phyloP scores from a whole-genome alignment of 2,329 filamentous ascomycete genomes.

The Plectosphaerella sp. region DNA sequence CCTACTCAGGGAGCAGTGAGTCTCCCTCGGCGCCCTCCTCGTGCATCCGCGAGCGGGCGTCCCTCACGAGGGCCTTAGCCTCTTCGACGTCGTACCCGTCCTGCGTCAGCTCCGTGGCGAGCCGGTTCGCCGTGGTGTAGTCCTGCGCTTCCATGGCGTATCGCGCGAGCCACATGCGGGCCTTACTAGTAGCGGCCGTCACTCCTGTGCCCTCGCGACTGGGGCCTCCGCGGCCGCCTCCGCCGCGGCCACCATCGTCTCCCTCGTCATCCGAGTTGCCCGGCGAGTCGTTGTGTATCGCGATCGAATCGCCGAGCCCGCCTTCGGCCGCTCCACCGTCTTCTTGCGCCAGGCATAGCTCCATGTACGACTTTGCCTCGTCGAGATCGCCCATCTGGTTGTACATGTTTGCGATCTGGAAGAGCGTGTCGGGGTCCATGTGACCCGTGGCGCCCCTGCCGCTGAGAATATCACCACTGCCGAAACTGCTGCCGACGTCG shows the following conservation, averaged over 20 bases:
- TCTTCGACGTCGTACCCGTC: constrained; percentile 97
- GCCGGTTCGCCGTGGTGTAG: constrained; percentile 68
- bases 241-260: constrained; percentile 20
- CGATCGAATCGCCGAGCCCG: constrained; percentile 43
- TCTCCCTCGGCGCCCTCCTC: constrained; percentile 19
- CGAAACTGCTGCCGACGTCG: constrained; percentile 57
- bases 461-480: constrained; percentile 39
- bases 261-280: constrained; percentile 27
- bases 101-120: constrained; percentile 89
- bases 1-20: neutral
- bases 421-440: constrained; percentile 84
- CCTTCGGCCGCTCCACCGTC: constrained; percentile 56
- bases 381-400: constrained; percentile 73
- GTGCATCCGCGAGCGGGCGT: constrained; percentile 75
- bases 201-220: constrained; percentile 67
- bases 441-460: constrained; percentile 49
- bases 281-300: constrained; percentile 52
- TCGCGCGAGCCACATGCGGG: constrained; percentile 87
- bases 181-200: constrained; percentile 86
- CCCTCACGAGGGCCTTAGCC: constrained; percentile 85
- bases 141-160: constrained; percentile 74
- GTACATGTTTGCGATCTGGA: constrained; percentile 87
- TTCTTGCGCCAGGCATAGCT: constrained; percentile 89
- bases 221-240: constrained; percentile 8
- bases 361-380: constrained; percentile 91